A percentile compares a stretch with the other conserved stretches of the same genome.
phyloP scores from a whole-genome alignment of 768 basidiomycete species.

The Russula ochroleuca region DNA sequence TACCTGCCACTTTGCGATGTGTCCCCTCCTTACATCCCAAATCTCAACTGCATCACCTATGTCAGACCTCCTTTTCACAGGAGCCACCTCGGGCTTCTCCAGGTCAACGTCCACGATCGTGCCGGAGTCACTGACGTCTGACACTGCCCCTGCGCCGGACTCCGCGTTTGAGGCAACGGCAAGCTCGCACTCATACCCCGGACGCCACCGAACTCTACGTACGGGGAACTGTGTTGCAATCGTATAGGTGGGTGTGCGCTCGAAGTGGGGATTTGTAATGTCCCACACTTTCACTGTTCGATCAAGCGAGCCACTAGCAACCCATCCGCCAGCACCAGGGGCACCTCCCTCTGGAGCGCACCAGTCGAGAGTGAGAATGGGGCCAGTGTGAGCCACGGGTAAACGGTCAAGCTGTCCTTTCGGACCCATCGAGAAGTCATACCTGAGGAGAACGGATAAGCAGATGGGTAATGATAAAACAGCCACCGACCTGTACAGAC shows the following conservation, averaged over 20 bases:
- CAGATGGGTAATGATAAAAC: not conserved
- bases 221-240: constrained; percentile 74
- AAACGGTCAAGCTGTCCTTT: constrained; percentile 68
- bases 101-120: constrained; percentile 4
- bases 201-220: constrained; percentile 72
- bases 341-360: constrained; percentile 35
- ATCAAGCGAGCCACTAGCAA: constrained; percentile 76
- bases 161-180: constrained; percentile 66
- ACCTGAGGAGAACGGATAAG: constrained; percentile 39
- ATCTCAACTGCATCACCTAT: constrained; percentile 67
- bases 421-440: constrained; percentile 78
- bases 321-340: constrained; percentile 50
- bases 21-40: constrained; percentile 80
- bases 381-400: constrained; percentile 65
- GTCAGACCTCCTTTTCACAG: constrained; percentile 21
- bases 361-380: constrained; percentile 76
- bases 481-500: constrained; percentile 50
- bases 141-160: constrained; percentile 39
- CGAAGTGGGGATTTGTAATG: constrained; percentile 53
- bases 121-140: constrained; percentile 27
- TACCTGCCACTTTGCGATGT: constrained; percentile 80
- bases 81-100: constrained; percentile 21
- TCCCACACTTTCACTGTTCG: constrained; percentile 83
- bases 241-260: constrained; percentile 61
- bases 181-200: constrained; percentile 69